Percentiles rank a stretch among this genome's conserved stretches.
Evolutionary conservation across 305 asterid species (phyloP).

Genomic region (Fraxinus sp.): DNA sequence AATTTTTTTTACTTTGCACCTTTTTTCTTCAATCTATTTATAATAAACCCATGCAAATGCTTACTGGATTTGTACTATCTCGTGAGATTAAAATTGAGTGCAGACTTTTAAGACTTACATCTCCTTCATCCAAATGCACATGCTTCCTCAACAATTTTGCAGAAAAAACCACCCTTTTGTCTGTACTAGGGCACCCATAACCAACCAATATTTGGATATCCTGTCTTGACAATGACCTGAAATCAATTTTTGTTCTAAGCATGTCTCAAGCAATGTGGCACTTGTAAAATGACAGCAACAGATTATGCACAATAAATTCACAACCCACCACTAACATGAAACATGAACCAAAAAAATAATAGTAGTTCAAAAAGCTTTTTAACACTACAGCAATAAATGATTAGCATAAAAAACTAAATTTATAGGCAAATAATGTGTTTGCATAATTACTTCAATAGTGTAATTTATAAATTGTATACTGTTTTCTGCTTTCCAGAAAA

Average conservation of each 20-base stretch:
- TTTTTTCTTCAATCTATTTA: neutral
- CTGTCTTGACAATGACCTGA: conserved; percentile 87
- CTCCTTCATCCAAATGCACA: conserved; percentile 92
- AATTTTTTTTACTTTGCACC: neutral
- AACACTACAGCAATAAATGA: neutral
- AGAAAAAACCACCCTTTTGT: conserved; percentile 73
- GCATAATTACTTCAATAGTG: neutral
- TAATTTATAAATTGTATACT: neutral
- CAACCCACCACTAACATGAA: neutral
- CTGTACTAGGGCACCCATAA: conserved; percentile 84
- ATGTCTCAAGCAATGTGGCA: conserved; percentile 4
- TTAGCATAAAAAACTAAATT: neutral
- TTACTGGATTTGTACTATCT: neutral
- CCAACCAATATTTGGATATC: conserved; percentile 94
- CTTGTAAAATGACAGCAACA: neutral
- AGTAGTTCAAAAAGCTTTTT: neutral
- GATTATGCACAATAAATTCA: conserved; percentile 16
- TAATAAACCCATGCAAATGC: neutral
- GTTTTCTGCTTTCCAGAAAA: neutral
- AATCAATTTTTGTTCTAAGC: conserved; percentile 35
- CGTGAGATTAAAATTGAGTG: neutral
- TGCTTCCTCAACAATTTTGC: conserved; percentile 76
- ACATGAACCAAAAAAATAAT: neutral
- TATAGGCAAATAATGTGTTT: neutral
- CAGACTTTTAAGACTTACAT: conserved; percentile 57